Evolutionary conservation across 2,329 filamentous ascomycete species (phyloP).

Genomic region (Lecanosticta acicola): DNA sequence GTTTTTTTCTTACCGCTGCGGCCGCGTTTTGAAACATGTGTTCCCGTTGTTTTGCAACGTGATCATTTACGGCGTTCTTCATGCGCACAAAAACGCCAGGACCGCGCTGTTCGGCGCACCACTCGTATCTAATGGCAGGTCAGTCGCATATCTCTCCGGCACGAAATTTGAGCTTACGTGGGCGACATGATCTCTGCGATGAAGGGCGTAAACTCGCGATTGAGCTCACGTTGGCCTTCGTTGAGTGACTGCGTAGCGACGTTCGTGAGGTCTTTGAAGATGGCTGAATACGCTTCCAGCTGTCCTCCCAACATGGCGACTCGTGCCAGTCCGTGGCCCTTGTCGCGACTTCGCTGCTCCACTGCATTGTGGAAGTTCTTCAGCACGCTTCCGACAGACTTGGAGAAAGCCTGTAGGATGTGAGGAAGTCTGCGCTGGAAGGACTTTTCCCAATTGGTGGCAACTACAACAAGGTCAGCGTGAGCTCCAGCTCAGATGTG

Average conservation of each 20-base stretch:
- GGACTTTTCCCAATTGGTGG: constrained; percentile 39
- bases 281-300: constrained; percentile 38
- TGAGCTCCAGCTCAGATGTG: too few relatives aligned
- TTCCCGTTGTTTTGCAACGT: constrained; percentile 39
- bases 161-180: too few relatives aligned
- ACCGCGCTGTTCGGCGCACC: constrained; percentile 43
- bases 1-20: constrained; percentile 36
- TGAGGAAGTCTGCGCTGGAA: constrained; percentile 42
- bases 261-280: constrained; percentile 36
- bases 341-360: constrained; percentile 35
- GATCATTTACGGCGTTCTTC: constrained; percentile 45
- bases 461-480: too few relatives aligned
- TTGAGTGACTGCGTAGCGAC: constrained; percentile 37
- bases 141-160: too few relatives aligned
- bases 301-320: constrained; percentile 39
- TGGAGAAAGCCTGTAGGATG: constrained; percentile 36
- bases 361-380: constrained; percentile 41
- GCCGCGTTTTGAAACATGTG: constrained; percentile 49
- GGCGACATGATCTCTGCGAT: constrained; percentile 43
- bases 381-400: constrained; percentile 31
- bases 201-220: constrained; percentile 49
- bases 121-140: too few relatives aligned
- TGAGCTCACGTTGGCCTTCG: constrained; percentile 47
- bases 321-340: constrained; percentile 37
- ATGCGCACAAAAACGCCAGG: constrained; percentile 47